A percentile compares a stretch with the other conserved stretches of the same genome.
Evolutionary conservation across 2,329 filamentous ascomycete species (phyloP).

Genomic region (Pseudocercospora macadamiae): DNA sequence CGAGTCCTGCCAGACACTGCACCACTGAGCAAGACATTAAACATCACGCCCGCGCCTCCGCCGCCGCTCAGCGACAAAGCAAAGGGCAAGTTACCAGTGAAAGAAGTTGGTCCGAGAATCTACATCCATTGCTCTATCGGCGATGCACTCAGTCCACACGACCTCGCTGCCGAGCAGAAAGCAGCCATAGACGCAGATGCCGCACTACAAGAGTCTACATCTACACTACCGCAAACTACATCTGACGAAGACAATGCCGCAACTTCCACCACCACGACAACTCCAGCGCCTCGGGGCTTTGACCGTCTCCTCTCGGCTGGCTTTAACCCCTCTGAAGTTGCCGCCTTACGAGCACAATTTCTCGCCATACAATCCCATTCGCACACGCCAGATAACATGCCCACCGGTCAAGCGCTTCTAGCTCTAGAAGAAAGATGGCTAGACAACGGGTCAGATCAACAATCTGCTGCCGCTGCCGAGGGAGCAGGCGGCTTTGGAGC

Average conservation of each 20-base stretch:
- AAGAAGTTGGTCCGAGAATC: constrained; percentile 58
- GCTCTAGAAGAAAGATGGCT: constrained; percentile 89
- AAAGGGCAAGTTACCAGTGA: constrained; percentile 70
- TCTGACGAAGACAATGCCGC: too few relatives aligned
- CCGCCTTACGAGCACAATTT: constrained; percentile 85
- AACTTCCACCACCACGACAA: constrained; percentile 39
- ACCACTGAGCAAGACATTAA: constrained; percentile 69
- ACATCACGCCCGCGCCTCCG: constrained; percentile 60
- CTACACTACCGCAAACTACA: too few relatives aligned
- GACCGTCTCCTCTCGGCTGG: constrained; percentile 80
- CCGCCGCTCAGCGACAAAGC: constrained; percentile 43
- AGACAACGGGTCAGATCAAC: constrained; percentile 57
- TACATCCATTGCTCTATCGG: constrained; percentile 96
- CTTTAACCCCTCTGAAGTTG: constrained; percentile 81
- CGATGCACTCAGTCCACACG: constrained; percentile 65
- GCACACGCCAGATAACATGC: constrained; percentile 88
- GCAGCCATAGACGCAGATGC: constrained; percentile 44
- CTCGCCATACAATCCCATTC: constrained; percentile 78
- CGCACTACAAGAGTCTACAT: constrained; percentile 38
- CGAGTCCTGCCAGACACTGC: constrained; percentile 78
- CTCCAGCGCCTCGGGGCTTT: constrained; percentile 74
- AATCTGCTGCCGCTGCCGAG: constrained; percentile 41
- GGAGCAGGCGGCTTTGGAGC: constrained; percentile 54
- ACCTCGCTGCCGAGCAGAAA: constrained; percentile 69
- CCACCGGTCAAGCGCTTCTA: constrained; percentile 73